These are phyloP conservation scores for Aeschynomene evenia DNA, from an alignment of 306 rosid species.

Conservation along the genomic window DNA sequence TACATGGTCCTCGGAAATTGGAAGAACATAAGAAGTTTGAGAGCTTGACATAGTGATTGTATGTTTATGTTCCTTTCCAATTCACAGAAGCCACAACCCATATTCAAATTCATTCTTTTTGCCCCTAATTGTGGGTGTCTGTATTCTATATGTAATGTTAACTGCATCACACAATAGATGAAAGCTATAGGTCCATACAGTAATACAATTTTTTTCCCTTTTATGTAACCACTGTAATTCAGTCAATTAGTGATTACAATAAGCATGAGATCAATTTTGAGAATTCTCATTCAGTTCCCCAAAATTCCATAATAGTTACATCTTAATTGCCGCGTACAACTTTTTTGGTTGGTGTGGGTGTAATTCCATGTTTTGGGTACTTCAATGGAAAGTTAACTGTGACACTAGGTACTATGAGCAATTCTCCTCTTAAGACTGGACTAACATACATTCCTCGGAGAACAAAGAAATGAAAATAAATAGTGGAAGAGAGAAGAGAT, in stretches of 20 bases:
- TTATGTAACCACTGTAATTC: constrained; percentile 11
- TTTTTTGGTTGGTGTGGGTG: background rate
- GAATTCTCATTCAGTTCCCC: background rate
- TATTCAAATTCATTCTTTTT: constrained; percentile 69
- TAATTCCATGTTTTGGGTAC: background rate
- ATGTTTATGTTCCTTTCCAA: constrained; percentile 31
- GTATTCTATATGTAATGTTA: constrained; percentile 48
- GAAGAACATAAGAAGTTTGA: constrained; percentile 29
- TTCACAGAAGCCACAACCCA: constrained; percentile 35
- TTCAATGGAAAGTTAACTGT: background rate
- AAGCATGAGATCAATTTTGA: constrained; percentile 24
- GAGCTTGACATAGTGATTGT: constrained; percentile 27
- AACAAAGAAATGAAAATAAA: too few relatives aligned
- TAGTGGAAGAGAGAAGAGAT: too few relatives aligned
- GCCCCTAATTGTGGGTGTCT: constrained; percentile 40
- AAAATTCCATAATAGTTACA: background rate
- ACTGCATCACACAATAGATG: constrained; percentile 27
- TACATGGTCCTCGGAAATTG: constrained; percentile 34
- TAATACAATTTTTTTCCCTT: constrained; percentile 21
- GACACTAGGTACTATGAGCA: too few relatives aligned
- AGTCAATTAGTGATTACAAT: constrained; percentile 28
- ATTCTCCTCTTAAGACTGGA: too few relatives aligned
- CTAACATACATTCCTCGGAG: too few relatives aligned
- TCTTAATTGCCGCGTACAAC: background rate
- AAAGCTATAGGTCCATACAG: constrained; percentile 39